These are phyloP conservation scores for Colletotrichum trifolii DNA, from an alignment of 2,329 filamentous ascomycete species.

Conservation along the genomic window DNA sequence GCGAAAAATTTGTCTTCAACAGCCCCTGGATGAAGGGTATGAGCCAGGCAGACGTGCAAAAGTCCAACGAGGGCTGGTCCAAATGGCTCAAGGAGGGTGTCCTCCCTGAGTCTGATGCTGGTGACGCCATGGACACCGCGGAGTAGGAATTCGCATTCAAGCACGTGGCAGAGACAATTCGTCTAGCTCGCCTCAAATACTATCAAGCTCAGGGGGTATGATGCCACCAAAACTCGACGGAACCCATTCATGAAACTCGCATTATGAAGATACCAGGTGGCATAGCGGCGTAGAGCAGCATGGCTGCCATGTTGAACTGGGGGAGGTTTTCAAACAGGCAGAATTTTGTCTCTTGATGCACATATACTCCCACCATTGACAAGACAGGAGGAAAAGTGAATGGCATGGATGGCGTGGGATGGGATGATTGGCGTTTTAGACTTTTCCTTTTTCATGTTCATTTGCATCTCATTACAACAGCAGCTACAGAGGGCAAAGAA, in stretches of 20 bases:
- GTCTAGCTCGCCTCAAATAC: too few relatives aligned
- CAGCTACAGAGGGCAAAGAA: neutral
- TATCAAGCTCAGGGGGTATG: too few relatives aligned
- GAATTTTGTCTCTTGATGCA: conserved; percentile 31
- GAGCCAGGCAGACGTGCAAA: conserved; percentile 80
- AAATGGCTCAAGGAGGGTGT: conserved; percentile 64
- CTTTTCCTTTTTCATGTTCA: conserved; percentile 28
- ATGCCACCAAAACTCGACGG: too few relatives aligned
- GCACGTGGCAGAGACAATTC: too few relatives aligned
- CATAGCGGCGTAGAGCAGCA: conserved; percentile 34
- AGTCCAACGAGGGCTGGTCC: conserved; percentile 74
- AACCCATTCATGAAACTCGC: conserved; percentile 8
- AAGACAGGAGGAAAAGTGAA: neutral
- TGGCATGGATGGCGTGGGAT: conserved; percentile 32
- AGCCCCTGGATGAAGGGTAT: conserved; percentile 83
- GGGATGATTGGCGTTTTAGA: conserved; percentile 22
- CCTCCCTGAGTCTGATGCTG: conserved; percentile 47
- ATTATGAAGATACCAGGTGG: conserved; percentile 38
- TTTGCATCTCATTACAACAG: neutral
- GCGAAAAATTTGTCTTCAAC: conserved; percentile 86
- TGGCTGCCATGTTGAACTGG: conserved; percentile 33
- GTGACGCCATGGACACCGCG: conserved; percentile 39
- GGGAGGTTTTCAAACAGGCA: conserved; percentile 1
- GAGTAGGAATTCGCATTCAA: conserved; percentile 26
- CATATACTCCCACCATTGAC: neutral